Conservation (phyloP, 768 basidiomycete species). For the Chalciporus pseudorubinellus region DNA sequence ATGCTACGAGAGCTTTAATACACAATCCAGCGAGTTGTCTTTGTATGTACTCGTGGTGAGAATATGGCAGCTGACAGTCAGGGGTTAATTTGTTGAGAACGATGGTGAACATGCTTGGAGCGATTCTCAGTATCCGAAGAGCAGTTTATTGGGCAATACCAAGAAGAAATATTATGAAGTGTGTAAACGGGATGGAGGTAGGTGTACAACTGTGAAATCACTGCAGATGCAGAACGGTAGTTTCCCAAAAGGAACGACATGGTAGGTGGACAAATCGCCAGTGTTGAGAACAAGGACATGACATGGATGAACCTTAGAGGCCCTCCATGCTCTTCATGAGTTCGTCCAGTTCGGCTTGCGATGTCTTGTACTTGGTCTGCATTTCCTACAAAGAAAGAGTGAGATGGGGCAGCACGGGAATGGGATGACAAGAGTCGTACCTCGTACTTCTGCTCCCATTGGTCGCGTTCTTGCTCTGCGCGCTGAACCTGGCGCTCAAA, state of each 20-base stretch:
- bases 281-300: not conserved
- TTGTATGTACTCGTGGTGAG: not conserved
- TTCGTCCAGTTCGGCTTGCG: conserved; percentile 82
- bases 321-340: conserved; percentile 74
- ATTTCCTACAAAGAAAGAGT: conserved; percentile 52
- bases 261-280: conserved; percentile 3
- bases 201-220: conserved; percentile 22
- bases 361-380: conserved; percentile 62
- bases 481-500: conserved; percentile 90
- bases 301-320: conserved; percentile 40
- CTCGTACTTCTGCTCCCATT: conserved; percentile 94
- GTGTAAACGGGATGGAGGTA: conserved; percentile 19
- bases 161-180: conserved; percentile 21
- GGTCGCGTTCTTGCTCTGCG: conserved; percentile 86
- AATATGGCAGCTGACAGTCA: not conserved
- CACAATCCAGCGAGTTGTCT: too few species aligned
- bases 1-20: not conserved
- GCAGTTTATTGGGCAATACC: conserved; percentile 14
- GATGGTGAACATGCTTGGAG: not conserved
- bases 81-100: not conserved
- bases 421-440: conserved; percentile 41
- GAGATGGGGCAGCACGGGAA: conserved; percentile 1
- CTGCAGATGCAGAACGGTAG: conserved; percentile 11
- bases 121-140: not conserved
- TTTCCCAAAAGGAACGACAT: conserved; percentile 5